These are phyloP conservation scores for Teratosphaeria viscida DNA, from an alignment of 2,329 filamentous ascomycete species.

Conservation along the genomic window DNA sequence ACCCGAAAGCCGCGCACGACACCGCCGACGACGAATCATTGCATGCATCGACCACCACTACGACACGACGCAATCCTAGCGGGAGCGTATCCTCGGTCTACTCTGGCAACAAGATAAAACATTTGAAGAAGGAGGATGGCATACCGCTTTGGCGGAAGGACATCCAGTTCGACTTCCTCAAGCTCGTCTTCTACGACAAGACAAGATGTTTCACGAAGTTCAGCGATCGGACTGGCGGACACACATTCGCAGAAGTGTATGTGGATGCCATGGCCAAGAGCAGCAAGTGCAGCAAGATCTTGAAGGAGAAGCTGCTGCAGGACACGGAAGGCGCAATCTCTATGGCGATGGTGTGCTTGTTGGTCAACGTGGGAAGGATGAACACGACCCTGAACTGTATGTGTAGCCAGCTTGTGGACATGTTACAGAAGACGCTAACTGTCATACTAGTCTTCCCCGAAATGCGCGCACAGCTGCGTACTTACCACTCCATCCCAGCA, in stretches of 20 bases:
- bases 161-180: conserved; percentile 80
- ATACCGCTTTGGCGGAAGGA: conserved; percentile 78
- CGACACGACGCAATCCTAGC: conserved; percentile 51
- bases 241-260: conserved; percentile 85
- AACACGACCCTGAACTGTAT: conserved; percentile 95
- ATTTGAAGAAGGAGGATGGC: conserved; percentile 81
- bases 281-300: conserved; percentile 97
- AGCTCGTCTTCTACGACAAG: conserved; percentile 67
- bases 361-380: conserved; percentile 97
- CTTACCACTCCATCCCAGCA: conserved; percentile 95
- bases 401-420: background rate
- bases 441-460: conserved; percentile 75
- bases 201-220: conserved; percentile 78
- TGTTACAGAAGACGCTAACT: conserved; percentile 10
- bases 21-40: conserved; percentile 16
- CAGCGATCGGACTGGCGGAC: conserved; percentile 66
- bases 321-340: conserved; percentile 87
- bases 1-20: background rate
- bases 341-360: conserved; percentile 97
- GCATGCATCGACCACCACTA: conserved; percentile 41
- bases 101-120: conserved; percentile 66
- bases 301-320: conserved; percentile 90
- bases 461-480: conserved; percentile 94
- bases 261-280: conserved; percentile 98
- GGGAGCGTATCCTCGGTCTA: conserved; percentile 57